Evolutionary conservation across 228 moss, liverwort and hornwort genomes (phyloP), one percentile per base, ranked within the genome.

Genomic region (Sphagnum magellanicum): DNA sequence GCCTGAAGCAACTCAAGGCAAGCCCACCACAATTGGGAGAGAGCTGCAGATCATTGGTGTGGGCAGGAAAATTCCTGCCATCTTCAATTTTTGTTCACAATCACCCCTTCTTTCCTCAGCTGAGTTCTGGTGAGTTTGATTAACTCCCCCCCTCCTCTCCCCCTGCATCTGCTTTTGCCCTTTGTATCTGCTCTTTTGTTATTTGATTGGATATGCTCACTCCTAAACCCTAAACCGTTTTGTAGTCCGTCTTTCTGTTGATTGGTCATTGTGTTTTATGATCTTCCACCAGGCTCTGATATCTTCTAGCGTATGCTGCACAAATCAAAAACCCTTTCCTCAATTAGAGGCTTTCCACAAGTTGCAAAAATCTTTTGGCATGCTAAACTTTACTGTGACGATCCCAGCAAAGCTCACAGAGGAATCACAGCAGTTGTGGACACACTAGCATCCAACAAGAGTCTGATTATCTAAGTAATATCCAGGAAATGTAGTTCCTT

Each of bases 31-130:
- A 64, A 53, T 78, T 51, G 32, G 32, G 32, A 32, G 32, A 32
- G 32, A 32, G 32, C 32, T 32, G 32, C 78, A 76, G 60, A 78
- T 85, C 55, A 72, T 85, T 69, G 85, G 79, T 14, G 79, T 70
- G n/a, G 85, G 85, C 52, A 74, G 78, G 49, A 79, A 79, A 68
- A 77, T 81, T 8, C 68, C 74, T 67, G 71, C 74, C 49, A 75
- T 85, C 13, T 67, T 85, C n/a, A 75, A 63, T 60, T 85, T 76
- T 51, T 85, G 81, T 59, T 74, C 70, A 58, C 76, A 77, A 32
- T 76, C 85, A 9, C 63, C 85, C 8, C 79, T 81, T 73, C 81
- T 81, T 64, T 74, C 85, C 51, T 64, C 79, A 52, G 79, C 81
- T 59, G 74, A 79, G 50, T 85, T 81, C 72, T 85, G 85, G 85